Conservation (phyloP, 768 basidiomycete genomes). For the Hygrocybe coccinea region DNA sequence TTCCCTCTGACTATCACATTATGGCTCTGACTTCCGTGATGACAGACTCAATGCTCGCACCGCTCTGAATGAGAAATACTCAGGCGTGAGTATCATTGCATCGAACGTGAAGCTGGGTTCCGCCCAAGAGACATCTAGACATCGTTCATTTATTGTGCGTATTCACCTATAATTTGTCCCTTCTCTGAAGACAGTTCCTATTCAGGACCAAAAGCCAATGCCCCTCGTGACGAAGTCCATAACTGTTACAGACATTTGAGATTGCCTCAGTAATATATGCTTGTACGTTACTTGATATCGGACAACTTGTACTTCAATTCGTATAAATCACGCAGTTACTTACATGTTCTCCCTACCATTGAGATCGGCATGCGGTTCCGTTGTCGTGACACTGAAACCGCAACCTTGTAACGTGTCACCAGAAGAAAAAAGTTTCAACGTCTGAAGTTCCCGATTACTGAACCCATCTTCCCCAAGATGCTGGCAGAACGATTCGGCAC, state of each 20-base stretch:
- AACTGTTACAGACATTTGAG: constrained; percentile 19
- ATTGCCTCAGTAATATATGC: too few relatives aligned
- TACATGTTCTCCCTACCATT: too few relatives aligned
- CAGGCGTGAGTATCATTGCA: not conserved
- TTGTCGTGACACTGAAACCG: too few relatives aligned
- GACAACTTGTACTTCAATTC: too few relatives aligned
- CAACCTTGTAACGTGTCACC: not conserved
- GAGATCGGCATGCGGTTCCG: too few relatives aligned
- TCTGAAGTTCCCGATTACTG: not conserved
- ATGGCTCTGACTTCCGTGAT: not conserved
- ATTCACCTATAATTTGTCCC: too few relatives aligned
- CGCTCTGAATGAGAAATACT: not conserved
- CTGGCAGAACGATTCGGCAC: constrained; percentile 44
- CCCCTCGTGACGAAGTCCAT: constrained; percentile 22
- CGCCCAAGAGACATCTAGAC: not conserved
- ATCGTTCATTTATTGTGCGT: too few relatives aligned
- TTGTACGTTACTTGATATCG: too few relatives aligned
- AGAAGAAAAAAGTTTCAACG: not conserved
- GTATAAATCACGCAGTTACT: too few relatives aligned
- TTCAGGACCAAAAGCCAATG: constrained; percentile 9
- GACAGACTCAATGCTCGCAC: constrained; percentile 21
- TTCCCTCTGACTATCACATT: too few relatives aligned
- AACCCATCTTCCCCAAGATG: constrained; percentile 18
- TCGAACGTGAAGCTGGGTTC: not conserved
- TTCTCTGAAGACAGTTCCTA: too few relatives aligned